These are phyloP conservation scores for Tricholoma hemisulphureum DNA, from an alignment of 768 basidiomycete genomes.

Conservation along the genomic window DNA sequence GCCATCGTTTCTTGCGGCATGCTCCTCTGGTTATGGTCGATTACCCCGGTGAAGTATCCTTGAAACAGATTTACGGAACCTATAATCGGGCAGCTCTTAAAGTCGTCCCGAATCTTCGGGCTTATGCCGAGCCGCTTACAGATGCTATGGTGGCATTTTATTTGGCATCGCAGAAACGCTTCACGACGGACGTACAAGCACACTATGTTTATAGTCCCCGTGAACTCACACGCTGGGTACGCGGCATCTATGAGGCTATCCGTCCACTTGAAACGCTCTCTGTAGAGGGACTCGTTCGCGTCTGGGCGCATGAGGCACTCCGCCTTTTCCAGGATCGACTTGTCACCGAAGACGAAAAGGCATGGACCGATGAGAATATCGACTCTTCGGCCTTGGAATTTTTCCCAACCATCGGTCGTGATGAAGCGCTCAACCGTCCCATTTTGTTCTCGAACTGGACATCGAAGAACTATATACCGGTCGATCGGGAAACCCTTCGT, in stretches of 20 bases:
- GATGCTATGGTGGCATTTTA: conserved; percentile 98
- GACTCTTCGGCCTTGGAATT: conserved; percentile 80
- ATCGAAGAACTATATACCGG: conserved; percentile 92
- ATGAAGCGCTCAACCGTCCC: conserved; percentile 84
- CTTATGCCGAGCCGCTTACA: conserved; percentile 91
- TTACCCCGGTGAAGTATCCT: conserved; percentile 93
- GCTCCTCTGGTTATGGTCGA: conserved; percentile 99
- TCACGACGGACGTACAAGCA: conserved; percentile 96
- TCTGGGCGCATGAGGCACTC: conserved; percentile 98
- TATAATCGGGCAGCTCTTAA: conserved; percentile 96
- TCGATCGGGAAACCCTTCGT: conserved; percentile 87
- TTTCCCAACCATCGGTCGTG: conserved; percentile 89
- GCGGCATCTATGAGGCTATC: conserved; percentile 97
- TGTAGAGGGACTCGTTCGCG: conserved; percentile 91
- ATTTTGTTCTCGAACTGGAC: conserved; percentile 99
- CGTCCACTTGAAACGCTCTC: conserved; percentile 90
- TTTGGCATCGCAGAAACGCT: conserved; percentile 87
- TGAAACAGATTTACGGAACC: conserved; percentile 98
- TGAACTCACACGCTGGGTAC: conserved; percentile 96
- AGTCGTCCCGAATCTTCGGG: conserved; percentile 88
- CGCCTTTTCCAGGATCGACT: conserved; percentile 98
- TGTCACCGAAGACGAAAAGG: conserved; percentile 87
- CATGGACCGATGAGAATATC: conserved; percentile 93
- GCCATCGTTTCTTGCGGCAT: conserved; percentile 95
- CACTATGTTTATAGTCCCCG: conserved; percentile 99